Evolutionary conservation across 306 rosid species (phyloP).

Genomic region (Leucaena leucocephala): DNA sequence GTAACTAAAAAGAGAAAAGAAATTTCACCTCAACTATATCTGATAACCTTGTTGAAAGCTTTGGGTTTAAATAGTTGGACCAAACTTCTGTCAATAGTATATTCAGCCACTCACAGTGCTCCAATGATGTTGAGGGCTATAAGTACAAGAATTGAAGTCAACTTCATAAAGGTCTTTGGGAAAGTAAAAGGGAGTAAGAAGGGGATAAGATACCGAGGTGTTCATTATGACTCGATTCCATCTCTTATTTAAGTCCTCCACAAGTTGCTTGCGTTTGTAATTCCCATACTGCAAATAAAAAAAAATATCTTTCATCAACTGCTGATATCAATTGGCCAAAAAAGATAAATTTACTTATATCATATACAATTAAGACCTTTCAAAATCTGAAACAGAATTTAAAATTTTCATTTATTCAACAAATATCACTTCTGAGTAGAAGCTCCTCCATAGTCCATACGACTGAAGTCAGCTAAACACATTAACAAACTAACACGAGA

Average conservation of each 20-base stretch:
- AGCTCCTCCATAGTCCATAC: background rate
- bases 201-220: conserved; percentile 54
- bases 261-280: conserved; percentile 70
- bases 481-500: background rate
- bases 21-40: conserved; percentile 76
- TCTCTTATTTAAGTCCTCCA: conserved; percentile 85
- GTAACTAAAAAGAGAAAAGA: conserved; percentile 18
- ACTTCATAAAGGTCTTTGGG: conserved; percentile 24
- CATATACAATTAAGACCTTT: conserved; percentile 22
- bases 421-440: conserved; percentile 2
- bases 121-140: conserved; percentile 85
- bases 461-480: background rate
- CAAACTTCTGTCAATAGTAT: conserved; percentile 78
- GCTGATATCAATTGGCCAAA: background rate
- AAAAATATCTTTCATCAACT: conserved; percentile 32
- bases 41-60: conserved; percentile 71
- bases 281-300: conserved; percentile 76
- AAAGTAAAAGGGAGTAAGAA: conserved; percentile 12
- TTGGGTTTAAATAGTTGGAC: conserved; percentile 66
- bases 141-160: conserved; percentile 37
- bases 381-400: conserved; percentile 1
- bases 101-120: conserved; percentile 96
- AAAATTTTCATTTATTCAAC: conserved; percentile 7
- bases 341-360: background rate
- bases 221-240: conserved; percentile 76